These are phyloP conservation scores for Phytophthora hibernalis DNA, from an alignment of 352 stramenopile species.

Conservation along the genomic window DNA sequence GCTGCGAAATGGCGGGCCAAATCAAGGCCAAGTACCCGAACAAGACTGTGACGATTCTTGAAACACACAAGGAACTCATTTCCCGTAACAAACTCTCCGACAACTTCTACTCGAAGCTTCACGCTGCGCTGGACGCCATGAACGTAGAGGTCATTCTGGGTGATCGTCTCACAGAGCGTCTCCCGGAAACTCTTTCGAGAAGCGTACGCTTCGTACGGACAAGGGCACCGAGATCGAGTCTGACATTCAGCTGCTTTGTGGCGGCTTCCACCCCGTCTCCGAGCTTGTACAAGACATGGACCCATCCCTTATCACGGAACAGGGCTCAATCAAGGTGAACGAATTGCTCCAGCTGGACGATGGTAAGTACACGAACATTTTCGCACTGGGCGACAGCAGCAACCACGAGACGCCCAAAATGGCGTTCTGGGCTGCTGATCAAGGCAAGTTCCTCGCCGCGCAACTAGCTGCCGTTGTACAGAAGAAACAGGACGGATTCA, in stretches of 20 bases:
- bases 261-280: slow-evolving; percentile 39
- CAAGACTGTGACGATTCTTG: slow-evolving; percentile 60
- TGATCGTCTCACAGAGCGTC: slow-evolving; percentile 44
- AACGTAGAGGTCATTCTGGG: slow-evolving; percentile 58
- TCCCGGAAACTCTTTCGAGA: slow-evolving; percentile 50
- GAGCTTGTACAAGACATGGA: slow-evolving; percentile 48
- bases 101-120: slow-evolving; percentile 52
- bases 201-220: slow-evolving; percentile 47
- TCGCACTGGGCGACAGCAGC: slow-evolving; percentile 57
- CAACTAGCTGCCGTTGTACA: slow-evolving; percentile 39
- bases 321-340: slow-evolving; percentile 59
- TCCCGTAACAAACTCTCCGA: slow-evolving; percentile 38
- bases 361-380: slow-evolving; percentile 48
- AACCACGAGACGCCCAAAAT: slow-evolving; percentile 55
- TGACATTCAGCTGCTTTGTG: slow-evolving; percentile 62
- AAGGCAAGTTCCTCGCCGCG: slow-evolving; percentile 47
- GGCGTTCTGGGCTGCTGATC: slow-evolving; percentile 44
- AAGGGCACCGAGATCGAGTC: slow-evolving; percentile 56
- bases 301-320: slow-evolving; percentile 36
- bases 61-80: slow-evolving; percentile 40
- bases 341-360: slow-evolving; percentile 53
- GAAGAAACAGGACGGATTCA: slow-evolving; percentile 29
- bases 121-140: slow-evolving; percentile 37
- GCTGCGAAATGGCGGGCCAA: slow-evolving; percentile 59
- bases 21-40: slow-evolving; percentile 54